Conservation (phyloP, 345 rosid genomes). For the Eucalyptus grandis region DNA sequence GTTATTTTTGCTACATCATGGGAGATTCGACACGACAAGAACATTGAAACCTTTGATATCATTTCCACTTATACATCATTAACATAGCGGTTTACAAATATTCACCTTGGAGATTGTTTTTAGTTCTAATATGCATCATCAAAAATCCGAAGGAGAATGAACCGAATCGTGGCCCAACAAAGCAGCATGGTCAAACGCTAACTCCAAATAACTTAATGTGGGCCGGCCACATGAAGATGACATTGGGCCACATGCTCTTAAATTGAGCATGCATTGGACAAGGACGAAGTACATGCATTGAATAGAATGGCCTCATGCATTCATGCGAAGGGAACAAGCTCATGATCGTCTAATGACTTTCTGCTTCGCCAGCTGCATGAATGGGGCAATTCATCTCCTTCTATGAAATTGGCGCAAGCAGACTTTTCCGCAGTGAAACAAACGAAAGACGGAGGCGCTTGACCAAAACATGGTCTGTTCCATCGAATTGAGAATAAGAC, state of each 20-base stretch:
- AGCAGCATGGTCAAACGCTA: background rate
- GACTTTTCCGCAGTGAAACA: background rate
- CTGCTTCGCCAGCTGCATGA: background rate
- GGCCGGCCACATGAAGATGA: background rate
- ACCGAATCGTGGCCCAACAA: background rate
- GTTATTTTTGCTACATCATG: background rate
- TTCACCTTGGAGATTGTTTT: background rate
- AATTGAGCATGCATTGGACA: background rate
- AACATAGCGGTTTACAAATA: background rate
- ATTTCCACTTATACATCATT: background rate
- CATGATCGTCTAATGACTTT: background rate
- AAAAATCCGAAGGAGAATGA: background rate
- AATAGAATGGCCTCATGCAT: background rate
- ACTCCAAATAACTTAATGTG: background rate
- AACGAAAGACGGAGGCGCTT: background rate
- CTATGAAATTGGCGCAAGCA: background rate
- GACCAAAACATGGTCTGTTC: background rate
- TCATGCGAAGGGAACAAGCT: background rate
- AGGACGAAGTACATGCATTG: background rate
- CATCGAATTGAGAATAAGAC: background rate
- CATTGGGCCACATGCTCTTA: background rate
- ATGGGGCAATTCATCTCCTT: background rate
- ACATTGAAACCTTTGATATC: background rate
- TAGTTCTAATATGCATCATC: background rate
- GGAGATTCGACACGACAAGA: background rate